Evolutionary conservation across 2,329 filamentous ascomycete genomes (phyloP).

Genomic region (Colletotrichum chrysophilum): DNA sequence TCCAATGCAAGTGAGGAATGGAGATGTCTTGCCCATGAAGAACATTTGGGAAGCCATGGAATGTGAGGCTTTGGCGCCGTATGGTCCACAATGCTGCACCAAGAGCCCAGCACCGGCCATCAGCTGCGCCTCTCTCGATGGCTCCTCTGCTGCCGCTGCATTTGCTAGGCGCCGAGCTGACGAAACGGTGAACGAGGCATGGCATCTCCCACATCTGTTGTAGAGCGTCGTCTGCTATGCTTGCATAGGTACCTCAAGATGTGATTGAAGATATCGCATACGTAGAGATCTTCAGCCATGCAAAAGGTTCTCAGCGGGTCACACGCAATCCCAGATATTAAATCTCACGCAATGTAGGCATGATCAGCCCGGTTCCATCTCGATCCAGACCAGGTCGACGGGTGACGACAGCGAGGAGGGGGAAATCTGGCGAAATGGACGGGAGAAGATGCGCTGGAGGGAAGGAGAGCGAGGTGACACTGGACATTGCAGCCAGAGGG

Average conservation of each 20-base stretch:
- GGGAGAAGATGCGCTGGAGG: neutral
- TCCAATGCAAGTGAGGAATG: neutral
- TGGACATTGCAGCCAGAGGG: neutral
- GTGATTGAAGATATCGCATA: neutral
- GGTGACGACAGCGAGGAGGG: conserved; percentile 13
- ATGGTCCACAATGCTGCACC: neutral
- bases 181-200: neutral
- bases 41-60: neutral
- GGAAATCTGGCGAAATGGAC: neutral
- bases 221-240: neutral
- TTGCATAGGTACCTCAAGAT: neutral
- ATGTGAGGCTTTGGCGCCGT: neutral
- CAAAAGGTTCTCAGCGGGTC: neutral
- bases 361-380: neutral
- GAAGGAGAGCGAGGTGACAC: neutral
- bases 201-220: neutral
- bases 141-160: neutral
- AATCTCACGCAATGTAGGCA: neutral
- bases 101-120: neutral
- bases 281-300: neutral
- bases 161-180: neutral
- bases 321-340: neutral
- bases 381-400: neutral
- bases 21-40: neutral
- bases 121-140: neutral